phyloP scores from a whole-genome alignment of 2,329 filamentous ascomycete genomes.

The Claviceps humidiphila region DNA sequence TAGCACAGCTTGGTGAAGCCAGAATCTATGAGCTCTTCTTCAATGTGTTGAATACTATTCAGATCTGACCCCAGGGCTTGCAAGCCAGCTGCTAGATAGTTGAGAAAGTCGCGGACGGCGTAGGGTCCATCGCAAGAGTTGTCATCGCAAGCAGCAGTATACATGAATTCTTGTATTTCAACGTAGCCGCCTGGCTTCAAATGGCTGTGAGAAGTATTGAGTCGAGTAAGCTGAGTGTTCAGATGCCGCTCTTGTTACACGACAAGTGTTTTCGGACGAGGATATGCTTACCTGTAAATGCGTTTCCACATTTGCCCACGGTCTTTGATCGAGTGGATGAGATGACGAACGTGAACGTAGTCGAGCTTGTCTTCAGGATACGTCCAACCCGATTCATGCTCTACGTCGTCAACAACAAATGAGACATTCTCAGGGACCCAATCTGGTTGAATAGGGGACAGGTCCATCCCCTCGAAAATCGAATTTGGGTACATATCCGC shows the following conservation, averaged over 20 bases:
- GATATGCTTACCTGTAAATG: slow-evolving; percentile 24
- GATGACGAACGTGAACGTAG: slow-evolving; percentile 35
- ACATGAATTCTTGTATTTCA: slow-evolving; percentile 35
- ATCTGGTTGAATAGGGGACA: slow-evolving; percentile 39
- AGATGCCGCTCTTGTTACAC: not conserved
- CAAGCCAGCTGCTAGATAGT: slow-evolving; percentile 27
- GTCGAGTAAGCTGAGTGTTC: not conserved
- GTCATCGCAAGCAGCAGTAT: slow-evolving; percentile 31
- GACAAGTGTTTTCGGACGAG: not conserved
- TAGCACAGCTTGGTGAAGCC: slow-evolving; percentile 29
- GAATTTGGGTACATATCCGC: slow-evolving; percentile 32
- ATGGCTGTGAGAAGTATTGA: slow-evolving; percentile 20
- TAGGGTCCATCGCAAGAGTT: slow-evolving; percentile 28
- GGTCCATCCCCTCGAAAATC: slow-evolving; percentile 33
- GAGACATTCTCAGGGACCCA: slow-evolving; percentile 38
- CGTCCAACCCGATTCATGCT: slow-evolving; percentile 36
- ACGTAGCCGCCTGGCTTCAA: slow-evolving; percentile 39
- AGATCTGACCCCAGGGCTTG: slow-evolving; percentile 28
- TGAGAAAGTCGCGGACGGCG: slow-evolving; percentile 32
- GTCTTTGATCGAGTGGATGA: slow-evolving; percentile 31
- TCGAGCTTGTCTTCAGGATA: slow-evolving; percentile 32
- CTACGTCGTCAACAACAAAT: slow-evolving; percentile 39
- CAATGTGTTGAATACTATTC: slow-evolving; percentile 23
- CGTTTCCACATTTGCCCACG: slow-evolving; percentile 26
- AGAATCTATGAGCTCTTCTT: slow-evolving; percentile 22